These are phyloP conservation scores for Brettanomyces sp. DNA, from an alignment of 805 yeast species.

Conservation along the genomic window DNA sequence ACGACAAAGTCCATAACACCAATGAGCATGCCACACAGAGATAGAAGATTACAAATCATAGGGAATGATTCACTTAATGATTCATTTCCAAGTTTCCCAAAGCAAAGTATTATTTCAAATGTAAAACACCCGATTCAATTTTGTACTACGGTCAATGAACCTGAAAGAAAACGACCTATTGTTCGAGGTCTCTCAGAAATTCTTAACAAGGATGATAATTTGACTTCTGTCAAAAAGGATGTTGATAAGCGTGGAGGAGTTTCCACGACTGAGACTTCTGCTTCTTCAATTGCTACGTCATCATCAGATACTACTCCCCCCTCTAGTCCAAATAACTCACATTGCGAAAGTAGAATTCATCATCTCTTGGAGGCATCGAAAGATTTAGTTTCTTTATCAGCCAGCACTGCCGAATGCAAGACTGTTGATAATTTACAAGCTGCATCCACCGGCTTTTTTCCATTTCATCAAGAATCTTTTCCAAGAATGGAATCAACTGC, in stretches of 20 bases:
- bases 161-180: not conserved
- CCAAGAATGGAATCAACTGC: constrained; percentile 7
- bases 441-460: not conserved
- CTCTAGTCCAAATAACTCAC: not conserved
- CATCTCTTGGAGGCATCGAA: not conserved
- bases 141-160: not conserved
- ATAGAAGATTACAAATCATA: no score
- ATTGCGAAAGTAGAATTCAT: not conserved
- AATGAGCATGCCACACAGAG: no score
- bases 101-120: no score
- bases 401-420: constrained; percentile 1
- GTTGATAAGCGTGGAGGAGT: not conserved
- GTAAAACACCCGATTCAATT: not conserved
- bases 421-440: constrained; percentile 6
- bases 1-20: no score
- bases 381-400: not conserved
- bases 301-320: not conserved
- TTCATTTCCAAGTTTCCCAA: no score
- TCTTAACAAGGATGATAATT: not conserved
- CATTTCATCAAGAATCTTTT: constrained; percentile 1
- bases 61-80: no score
- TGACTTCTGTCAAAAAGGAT: not conserved
- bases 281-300: not conserved
- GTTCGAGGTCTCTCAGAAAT: not conserved
- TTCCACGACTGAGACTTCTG: not conserved